Percentiles rank a stretch among this genome's conserved stretches.
phyloP scores from a whole-genome alignment of 1,284 basidiomycete species.

The Sanguinoderma infundibulare region DNA sequence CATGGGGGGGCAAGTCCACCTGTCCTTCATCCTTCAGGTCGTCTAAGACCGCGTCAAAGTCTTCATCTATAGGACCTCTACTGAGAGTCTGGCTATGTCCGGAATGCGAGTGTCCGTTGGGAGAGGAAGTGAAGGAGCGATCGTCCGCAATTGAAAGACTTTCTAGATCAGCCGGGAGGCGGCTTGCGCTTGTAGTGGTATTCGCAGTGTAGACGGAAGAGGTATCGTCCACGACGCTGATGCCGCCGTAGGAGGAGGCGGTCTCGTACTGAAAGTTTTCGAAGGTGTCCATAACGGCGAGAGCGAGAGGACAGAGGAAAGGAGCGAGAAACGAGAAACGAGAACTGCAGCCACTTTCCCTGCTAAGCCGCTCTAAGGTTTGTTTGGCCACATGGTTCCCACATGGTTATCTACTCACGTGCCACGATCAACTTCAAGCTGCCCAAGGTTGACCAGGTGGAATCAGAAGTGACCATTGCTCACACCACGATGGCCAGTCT shows the following conservation, averaged over 20 bases:
- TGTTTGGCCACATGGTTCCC: constrained; percentile 23
- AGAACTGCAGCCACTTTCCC: not conserved
- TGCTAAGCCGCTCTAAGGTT: constrained; percentile 11
- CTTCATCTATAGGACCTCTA: constrained; percentile 66
- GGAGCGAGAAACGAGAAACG: constrained; percentile 10
- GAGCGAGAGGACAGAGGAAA: constrained; percentile 9
- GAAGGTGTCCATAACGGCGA: constrained; percentile 73
- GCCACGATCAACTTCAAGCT: not conserved
- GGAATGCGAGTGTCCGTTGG: constrained; percentile 44
- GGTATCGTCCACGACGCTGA: constrained; percentile 80
- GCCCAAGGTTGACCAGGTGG: too few species aligned
- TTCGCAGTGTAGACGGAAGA: constrained; percentile 84
- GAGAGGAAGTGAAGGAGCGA: constrained; percentile 41
- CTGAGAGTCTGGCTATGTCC: constrained; percentile 35
- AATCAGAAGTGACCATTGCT: too few species aligned
- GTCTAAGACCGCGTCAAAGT: constrained; percentile 86
- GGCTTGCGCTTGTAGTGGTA: constrained; percentile 43
- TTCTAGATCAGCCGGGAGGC: constrained; percentile 63
- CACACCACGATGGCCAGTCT: constrained; percentile 10
- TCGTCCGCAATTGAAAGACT: constrained; percentile 68
- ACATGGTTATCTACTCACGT: constrained; percentile 15
- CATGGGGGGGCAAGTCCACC: constrained; percentile 87
- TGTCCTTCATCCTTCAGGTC: constrained; percentile 86
- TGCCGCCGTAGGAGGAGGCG: constrained; percentile 76
- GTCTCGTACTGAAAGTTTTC: constrained; percentile 88